A percentile compares a stretch with the other conserved stretches of the same genome.
Evolutionary conservation across 2,329 filamentous ascomycete species (phyloP).

Genomic region (Penicillium hesseltinei): DNA sequence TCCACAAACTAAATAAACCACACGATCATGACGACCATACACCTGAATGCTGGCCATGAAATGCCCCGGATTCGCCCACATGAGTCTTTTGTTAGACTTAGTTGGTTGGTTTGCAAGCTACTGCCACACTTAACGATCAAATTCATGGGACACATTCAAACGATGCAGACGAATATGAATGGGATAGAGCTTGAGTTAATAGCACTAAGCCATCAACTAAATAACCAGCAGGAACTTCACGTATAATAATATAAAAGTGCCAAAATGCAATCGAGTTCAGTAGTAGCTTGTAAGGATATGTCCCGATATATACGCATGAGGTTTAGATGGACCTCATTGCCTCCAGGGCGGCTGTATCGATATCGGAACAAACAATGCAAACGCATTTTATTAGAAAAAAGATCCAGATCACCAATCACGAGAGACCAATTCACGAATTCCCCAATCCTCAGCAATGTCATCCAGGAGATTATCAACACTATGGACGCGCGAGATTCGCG

Average conservation of each 20-base stretch:
- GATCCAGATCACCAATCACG: slow-evolving; percentile 12
- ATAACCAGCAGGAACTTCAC: background rate
- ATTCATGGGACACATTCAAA: background rate
- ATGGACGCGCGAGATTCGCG: slow-evolving; percentile 20
- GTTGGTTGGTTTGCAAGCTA: background rate
- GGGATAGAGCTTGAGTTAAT: background rate
- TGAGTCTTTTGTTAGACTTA: background rate
- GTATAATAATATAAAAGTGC: background rate
- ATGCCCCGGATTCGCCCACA: background rate
- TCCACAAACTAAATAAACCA: background rate
- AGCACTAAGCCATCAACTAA: slow-evolving; percentile 23
- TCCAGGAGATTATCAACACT: slow-evolving; percentile 20
- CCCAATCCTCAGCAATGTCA: slow-evolving; percentile 21
- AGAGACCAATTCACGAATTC: slow-evolving; percentile 8
- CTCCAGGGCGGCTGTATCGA: background rate
- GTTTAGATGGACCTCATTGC: background rate
- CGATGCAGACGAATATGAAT: background rate
- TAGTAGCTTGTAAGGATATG: background rate
- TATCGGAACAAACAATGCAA: slow-evolving; percentile 32
- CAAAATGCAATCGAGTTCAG: background rate
- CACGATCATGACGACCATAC: background rate
- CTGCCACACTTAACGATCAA: background rate
- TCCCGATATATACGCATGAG: background rate
- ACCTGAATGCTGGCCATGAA: background rate
- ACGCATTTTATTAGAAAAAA: slow-evolving; percentile 21